These are phyloP conservation scores for Podaxis sp. DNA, from an alignment of 768 basidiomycete species.

Conservation along the genomic window DNA sequence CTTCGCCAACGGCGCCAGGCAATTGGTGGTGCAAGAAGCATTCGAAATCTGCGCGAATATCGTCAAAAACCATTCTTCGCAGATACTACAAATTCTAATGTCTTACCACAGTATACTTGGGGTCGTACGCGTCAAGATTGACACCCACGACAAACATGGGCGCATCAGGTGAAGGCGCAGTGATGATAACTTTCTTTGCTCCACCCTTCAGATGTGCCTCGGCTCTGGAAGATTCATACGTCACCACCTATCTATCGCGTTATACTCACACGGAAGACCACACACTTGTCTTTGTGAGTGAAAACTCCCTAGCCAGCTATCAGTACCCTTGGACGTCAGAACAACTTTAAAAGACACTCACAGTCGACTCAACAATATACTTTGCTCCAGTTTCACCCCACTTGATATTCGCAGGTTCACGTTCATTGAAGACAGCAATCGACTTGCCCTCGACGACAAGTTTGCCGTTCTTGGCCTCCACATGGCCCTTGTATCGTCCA, in stretches of 20 bases:
- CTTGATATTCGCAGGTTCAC: constrained; percentile 74
- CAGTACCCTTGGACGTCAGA: not conserved
- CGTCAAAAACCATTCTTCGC: constrained; percentile 62
- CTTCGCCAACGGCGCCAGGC: constrained; percentile 96
- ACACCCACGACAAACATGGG: constrained; percentile 93
- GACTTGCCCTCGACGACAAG: constrained; percentile 70
- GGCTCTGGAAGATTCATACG: constrained; percentile 44
- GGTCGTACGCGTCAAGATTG: constrained; percentile 86
- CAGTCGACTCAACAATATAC: constrained; percentile 93
- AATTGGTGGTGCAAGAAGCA: constrained; percentile 99
- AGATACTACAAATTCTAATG: constrained; percentile 22
- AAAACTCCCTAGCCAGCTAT: constrained; percentile 66
- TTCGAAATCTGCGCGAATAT: constrained; percentile 76
- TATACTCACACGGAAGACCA: not conserved
- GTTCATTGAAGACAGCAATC: constrained; percentile 73
- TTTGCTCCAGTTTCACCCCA: constrained; percentile 72
- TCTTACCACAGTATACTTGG: constrained; percentile 55
- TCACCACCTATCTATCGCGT: not conserved
- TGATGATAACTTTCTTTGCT: constrained; percentile 98
- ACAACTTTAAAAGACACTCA: constrained; percentile 24
- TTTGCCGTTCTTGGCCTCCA: constrained; percentile 76
- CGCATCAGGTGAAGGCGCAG: constrained; percentile 88
- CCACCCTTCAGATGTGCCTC: constrained; percentile 88
- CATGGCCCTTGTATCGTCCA: constrained; percentile 75
- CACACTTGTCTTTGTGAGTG: constrained; percentile 82